Evolutionary conservation across 208 protist species (phyloP), one percentile per base, ranked within the genome.

Genomic region (Phytomonas sp.): DNA sequence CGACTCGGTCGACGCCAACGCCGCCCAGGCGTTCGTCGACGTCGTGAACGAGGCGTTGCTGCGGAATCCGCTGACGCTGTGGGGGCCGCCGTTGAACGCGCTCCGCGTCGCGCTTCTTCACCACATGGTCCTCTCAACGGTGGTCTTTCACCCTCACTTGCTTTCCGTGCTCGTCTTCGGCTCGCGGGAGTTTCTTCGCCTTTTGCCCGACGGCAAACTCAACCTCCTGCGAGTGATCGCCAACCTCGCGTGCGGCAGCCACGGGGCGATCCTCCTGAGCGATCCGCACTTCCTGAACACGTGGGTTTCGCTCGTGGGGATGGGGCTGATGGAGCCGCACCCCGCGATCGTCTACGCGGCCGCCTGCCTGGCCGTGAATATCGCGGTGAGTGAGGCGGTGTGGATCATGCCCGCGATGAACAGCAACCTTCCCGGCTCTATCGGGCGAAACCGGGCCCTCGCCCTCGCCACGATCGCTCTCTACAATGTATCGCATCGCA

Each of bases 101-200:
- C 72, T 93, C 32, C 88, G 91, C 53, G 68, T 92, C 3, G 87
- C 80, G 0, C 37, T 94, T 2, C 76, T 96, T 15, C 81, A 96
- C 74, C 87, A 86, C 51, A 60, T 70, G 0, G 82, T 84, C 23
- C 60, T 86, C 32, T 73, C 71, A 51, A 62, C 75, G 6, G 75
- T 74, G 23, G 79, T 84, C 7, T 93, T 85, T 71, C 77, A 91
- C 60, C 59, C 72, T 0, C 51, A 68, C 28, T 67, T 96, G 51
- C 36, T 90, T 26, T 71, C 71, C 23, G 67, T 87, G 9, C 61
- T 96, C 5, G 43, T 81, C 13, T 76, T 77, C 59, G 84, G 70
- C 0, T 69, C 70, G 1, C 72, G 81, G 1, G 84, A 89, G 70
- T 93, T 94, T 71, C 70, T 81, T 0, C 71, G 73, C 5, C 72